A percentile compares a stretch with the other conserved stretches of the same genome.
phyloP scores from a whole-genome alignment of 495 filamentous ascomycete species.

The Aspergillus panamensis region DNA sequence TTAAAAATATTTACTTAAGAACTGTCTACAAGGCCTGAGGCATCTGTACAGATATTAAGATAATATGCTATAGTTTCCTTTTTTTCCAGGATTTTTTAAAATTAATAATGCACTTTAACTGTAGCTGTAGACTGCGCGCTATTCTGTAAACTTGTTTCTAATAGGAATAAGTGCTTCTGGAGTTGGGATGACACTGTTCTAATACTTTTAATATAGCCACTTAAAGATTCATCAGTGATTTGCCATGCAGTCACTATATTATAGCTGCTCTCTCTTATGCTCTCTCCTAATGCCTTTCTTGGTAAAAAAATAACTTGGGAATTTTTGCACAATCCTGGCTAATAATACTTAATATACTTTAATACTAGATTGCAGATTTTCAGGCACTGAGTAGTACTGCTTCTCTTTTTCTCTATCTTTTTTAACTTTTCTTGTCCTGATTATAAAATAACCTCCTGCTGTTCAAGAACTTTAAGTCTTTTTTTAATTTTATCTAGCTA shows the following conservation, averaged over 20 bases:
- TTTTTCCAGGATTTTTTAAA: constrained; percentile 14
- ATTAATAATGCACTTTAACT: not conserved
- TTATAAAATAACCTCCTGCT: not conserved
- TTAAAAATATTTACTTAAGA: constrained; percentile 30
- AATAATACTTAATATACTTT: constrained; percentile 23
- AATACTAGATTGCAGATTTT: constrained; percentile 30
- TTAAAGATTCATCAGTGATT: not conserved
- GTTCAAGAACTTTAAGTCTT: constrained; percentile 22
- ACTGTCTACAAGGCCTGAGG: constrained; percentile 21
- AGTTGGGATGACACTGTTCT: constrained; percentile 1
- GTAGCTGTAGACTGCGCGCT: not conserved
- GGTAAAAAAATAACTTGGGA: not conserved
- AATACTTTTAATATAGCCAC: not conserved
- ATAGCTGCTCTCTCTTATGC: not conserved
- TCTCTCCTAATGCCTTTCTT: not conserved
- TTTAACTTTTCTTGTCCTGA: constrained; percentile 15
- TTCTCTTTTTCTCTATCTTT: constrained; percentile 31
- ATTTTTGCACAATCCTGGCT: constrained; percentile 9
- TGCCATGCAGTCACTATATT: not conserved
- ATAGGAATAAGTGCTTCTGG: not conserved
- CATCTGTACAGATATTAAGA: constrained; percentile 26
- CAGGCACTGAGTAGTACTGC: constrained; percentile 35
- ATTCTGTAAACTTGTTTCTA: constrained; percentile 5
- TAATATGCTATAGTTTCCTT: constrained; percentile 27
- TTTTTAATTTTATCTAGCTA: constrained; percentile 27